Evolutionary conservation across 2,329 filamentous ascomycete genomes (phyloP), one percentile per base, ranked within the genome.

Genomic region (Sphaceloma murrayae): DNA sequence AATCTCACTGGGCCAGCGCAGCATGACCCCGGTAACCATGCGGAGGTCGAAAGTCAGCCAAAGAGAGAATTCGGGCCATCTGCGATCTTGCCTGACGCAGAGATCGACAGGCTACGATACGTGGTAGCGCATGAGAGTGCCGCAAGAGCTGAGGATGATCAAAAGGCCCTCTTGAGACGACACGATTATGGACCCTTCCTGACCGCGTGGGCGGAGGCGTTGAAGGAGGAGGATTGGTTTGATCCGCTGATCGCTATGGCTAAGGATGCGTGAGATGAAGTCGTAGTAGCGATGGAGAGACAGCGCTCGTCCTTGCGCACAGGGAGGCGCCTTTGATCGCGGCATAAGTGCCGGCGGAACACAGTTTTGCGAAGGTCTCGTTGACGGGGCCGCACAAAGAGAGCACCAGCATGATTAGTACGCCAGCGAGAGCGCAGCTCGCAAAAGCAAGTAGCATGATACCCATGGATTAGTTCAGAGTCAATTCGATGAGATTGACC

Each of bases 161-260:
- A 17, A 9, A 44, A 44, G 29, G 40, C 40, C 4, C 14, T 18
- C 11, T 11, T 45, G 2, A 17, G 42, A 19, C 18, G 42, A 32
- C 42, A 45, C 13, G 42, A 45, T 13, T 29, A 22, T 5, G 18
- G 30, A 13, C 14, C 30, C 2, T 34, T 45, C 14, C 36, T 45
- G 4, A 45, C 42, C 3, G 42, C 30, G 3, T 45, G 42, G 42
- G 42, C 36, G 10, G 17, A 36, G 18, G 42, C 42, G 3, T 16
- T 45, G 7, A 34, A 36, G 19, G 32, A 45, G 11, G 14, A 24
- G 18, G 42, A 29, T 5, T 11, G 10, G 5, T 45, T 17, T 24
- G 42, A 45, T 8, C 30, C 42, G 11, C 32, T 45, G 14, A 21
- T 34, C 2, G 18, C 19, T 3, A 22, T 36, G 13, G 30, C 31